Evolutionary conservation across 2,329 filamentous ascomycete species (phyloP), one percentile per base, ranked within the genome.

Genomic region (Phialemoniopsis sp.): DNA sequence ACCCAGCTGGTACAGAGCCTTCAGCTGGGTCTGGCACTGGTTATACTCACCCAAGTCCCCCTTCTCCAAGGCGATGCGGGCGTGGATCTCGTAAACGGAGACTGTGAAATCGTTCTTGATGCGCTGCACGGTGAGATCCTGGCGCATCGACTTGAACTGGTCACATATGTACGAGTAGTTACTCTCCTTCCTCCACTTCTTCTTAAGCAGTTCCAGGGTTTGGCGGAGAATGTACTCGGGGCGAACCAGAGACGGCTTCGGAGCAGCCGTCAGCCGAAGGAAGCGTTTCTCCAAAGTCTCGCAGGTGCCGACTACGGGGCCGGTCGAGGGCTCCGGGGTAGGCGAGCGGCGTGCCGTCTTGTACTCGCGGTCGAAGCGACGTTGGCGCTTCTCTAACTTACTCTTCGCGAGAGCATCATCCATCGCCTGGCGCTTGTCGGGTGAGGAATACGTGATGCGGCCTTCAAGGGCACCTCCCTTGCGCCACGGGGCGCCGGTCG

Each of bases 1-100:
- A 51, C 87, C 86, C 69, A 88, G 80, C 63, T 80, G 80, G 68
- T 98, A 97, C 56, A 98, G 73, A 50, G 86, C 89, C 65, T 89
- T 88, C 60, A 98, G 76, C 71, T 98, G 93, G 57, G 93, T 97
- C 73, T 98, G 93, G 68, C 93, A 98, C 78, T 98, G 93, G 73
- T 98, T 98, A 93, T 98, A 98, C 93, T 98, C 93, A 98, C 93
- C 91, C 73, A 97, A 80, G 74, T 98, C 93, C 68, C 87, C 89
- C 78, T 94, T 96, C 68, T 98, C 91, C 66, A 98, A 75, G 51
- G 93, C 93, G 67, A 98, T 97, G 45, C 93, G 85, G 48, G 91
- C 93, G 68, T 98, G 93, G 46, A 91, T 94, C 69, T 98, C 93
- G 66, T 98, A 98, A 35, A 96, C 93, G 46, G 79, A 85, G 48